Conservation (phyloP, 2,329 filamentous ascomycete genomes). For the Plenodomus lindquistii region DNA sequence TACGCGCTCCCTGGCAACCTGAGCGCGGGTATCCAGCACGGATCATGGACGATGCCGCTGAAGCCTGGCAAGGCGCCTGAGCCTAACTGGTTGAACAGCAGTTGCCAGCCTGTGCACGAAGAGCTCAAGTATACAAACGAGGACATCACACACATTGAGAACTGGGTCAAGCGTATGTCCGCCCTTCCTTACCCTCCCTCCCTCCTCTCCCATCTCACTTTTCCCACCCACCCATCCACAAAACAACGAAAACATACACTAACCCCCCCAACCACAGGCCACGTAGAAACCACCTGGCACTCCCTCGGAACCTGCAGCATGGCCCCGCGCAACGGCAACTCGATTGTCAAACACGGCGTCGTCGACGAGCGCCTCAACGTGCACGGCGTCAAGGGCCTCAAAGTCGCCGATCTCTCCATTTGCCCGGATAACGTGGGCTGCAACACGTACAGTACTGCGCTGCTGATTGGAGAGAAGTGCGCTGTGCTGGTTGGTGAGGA, state of each 20-base stretch:
- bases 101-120: constrained; percentile 62
- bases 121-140: constrained; percentile 68
- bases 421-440: constrained; percentile 75
- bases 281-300: constrained; percentile 79
- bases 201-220: background rate
- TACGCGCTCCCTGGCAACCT: constrained; percentile 76
- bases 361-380: constrained; percentile 78
- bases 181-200: background rate
- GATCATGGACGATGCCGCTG: constrained; percentile 68
- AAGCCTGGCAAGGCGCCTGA: constrained; percentile 58
- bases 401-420: constrained; percentile 76
- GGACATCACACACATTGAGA: constrained; percentile 69
- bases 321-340: constrained; percentile 75
- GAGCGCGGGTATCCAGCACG: constrained; percentile 72
- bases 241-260: too few species aligned
- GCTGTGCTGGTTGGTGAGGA: constrained; percentile 73
- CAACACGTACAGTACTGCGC: constrained; percentile 67
- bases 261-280: constrained; percentile 37
- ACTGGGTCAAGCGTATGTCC: constrained; percentile 56
- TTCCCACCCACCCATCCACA: background rate
- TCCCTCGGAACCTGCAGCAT: constrained; percentile 71
- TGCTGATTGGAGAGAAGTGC: constrained; percentile 76
- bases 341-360: constrained; percentile 78
- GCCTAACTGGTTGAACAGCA: constrained; percentile 63
- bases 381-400: constrained; percentile 74